Percentiles rank a stretch among this genome's conserved stretches.
These are phyloP conservation scores for Kuraishia borneana DNA, from an alignment of 805 yeast species.

Conservation along the genomic window DNA sequence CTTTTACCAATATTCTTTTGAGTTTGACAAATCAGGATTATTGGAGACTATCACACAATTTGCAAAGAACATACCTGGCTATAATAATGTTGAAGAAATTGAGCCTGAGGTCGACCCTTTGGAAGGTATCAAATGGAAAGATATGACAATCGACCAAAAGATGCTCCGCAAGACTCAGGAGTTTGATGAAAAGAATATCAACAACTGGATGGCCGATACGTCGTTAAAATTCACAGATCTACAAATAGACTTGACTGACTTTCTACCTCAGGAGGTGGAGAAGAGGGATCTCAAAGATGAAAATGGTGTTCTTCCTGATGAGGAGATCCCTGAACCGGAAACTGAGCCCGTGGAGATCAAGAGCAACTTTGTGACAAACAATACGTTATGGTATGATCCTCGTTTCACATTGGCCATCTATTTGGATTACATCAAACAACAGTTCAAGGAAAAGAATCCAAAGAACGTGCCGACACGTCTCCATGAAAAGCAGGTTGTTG, in stretches of 20 bases:
- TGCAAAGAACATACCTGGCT: too few relatives aligned
- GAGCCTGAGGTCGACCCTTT: too few relatives aligned
- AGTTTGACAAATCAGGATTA: too few relatives aligned
- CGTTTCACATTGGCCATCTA: constrained; percentile 2
- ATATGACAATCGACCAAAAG: constrained; percentile 1
- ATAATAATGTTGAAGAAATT: too few relatives aligned
- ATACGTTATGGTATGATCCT: constrained; percentile 2
- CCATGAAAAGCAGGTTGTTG: neutral
- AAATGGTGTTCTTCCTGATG: neutral
- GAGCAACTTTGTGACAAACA: neutral
- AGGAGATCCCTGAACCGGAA: neutral
- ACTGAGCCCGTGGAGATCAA: neutral
- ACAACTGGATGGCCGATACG: neutral
- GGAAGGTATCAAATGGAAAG: neutral
- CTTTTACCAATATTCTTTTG: too few relatives aligned
- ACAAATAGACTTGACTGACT: neutral
- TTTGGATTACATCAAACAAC: constrained; percentile 1
- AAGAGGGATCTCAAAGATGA: neutral
- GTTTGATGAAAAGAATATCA: neutral
- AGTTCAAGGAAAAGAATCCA: neutral
- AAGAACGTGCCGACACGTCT: neutral
- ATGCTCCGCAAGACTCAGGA: neutral
- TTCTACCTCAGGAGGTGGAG: constrained; percentile 13
- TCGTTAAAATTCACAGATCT: constrained; percentile 1
- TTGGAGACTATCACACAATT: too few relatives aligned